Base-by-base conservation (phyloP, 495 filamentous ascomycete species). In the Aspergillus indologenus region DNA sequence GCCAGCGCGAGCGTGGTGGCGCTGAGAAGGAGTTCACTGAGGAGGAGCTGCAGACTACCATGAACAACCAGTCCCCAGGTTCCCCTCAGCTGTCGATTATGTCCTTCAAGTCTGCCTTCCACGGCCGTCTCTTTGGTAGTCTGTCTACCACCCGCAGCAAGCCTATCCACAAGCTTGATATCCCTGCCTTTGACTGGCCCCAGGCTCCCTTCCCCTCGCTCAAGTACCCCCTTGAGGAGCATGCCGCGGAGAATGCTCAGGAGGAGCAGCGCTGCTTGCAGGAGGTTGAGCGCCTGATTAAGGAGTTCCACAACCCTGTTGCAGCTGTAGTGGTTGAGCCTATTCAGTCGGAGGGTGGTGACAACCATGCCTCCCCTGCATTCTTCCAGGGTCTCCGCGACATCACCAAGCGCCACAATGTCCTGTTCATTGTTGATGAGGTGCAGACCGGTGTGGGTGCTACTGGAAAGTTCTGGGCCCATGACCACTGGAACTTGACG, bases 141-240 rank as follows among this genome's bases (percentile, higher is more conserved):
- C 83, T 98, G 47, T 92, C 88, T 56, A 98, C 94, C 29, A 98
- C 94, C 21, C 88, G 94, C 70, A 91, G 87, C 75, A 98, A 98
- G 83, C 85, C 94, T 19, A 94, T 98, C 76, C 94, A 98, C 82
- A 98, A 98, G 77, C 81, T 98, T 61, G 94, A 98, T 68, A 98
- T 98, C 67, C 94, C 94, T 12, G 91, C 95, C 62, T 98, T 98
- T 69, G 88, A 97, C 79, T 98, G 94, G 94, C 94, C 94, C 43
- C 93, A 96, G 71, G 93, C 95, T 46, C 83, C 90, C 45, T 98
- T 98, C 81, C 94, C 94, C 12, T 61, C 72, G 56, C 80, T 96
- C 63, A 92, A 93, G 75, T 98, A 98, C 79, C 94, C 94, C 5
- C 84, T 98, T 14, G 90, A 92, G 60, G 80, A 91, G 47, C 84